Evolutionary conservation across 805 yeast species (phyloP).

Genomic region (Starmerella floricola): DNA sequence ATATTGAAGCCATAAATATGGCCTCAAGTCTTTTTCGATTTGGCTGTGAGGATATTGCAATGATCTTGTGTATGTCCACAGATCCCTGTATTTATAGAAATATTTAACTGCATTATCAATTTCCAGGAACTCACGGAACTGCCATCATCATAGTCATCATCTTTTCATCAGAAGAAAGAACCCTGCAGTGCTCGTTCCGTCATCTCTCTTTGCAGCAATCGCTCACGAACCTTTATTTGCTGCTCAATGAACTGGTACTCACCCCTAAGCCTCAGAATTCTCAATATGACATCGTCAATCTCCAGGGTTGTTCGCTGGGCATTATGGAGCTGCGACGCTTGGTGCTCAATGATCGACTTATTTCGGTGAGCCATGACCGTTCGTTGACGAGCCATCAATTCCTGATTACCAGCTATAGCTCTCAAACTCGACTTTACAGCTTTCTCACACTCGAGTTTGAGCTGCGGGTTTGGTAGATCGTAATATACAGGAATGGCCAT

Average conservation of each 20-base stretch:
- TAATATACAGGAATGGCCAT: conserved; percentile 54
- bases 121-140: too few relatives aligned
- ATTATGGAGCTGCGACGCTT: conserved; percentile 36
- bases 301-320: conserved; percentile 37
- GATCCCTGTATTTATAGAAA: neutral
- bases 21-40: too few relatives aligned
- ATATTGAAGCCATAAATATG: neutral
- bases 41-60: too few relatives aligned
- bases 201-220: conserved; percentile 42
- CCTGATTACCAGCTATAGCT: conserved; percentile 33
- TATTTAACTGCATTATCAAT: neutral
- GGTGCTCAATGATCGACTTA: conserved; percentile 39
- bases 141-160: too few relatives aligned
- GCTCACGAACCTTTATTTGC: conserved; percentile 51
- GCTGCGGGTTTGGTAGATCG: conserved; percentile 37
- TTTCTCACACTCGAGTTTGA: conserved; percentile 48
- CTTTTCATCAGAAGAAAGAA: conserved; percentile 8
- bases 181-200: conserved; percentile 35
- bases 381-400: conserved; percentile 46
- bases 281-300: conserved; percentile 56
- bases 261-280: conserved; percentile 57
- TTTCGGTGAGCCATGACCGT: conserved; percentile 68
- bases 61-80: neutral
- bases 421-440: conserved; percentile 42
- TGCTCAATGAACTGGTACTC: conserved; percentile 46